Base-by-base conservation (phyloP, 176 grass and related monocot species). In the Aegilops sharonensis region DNA sequence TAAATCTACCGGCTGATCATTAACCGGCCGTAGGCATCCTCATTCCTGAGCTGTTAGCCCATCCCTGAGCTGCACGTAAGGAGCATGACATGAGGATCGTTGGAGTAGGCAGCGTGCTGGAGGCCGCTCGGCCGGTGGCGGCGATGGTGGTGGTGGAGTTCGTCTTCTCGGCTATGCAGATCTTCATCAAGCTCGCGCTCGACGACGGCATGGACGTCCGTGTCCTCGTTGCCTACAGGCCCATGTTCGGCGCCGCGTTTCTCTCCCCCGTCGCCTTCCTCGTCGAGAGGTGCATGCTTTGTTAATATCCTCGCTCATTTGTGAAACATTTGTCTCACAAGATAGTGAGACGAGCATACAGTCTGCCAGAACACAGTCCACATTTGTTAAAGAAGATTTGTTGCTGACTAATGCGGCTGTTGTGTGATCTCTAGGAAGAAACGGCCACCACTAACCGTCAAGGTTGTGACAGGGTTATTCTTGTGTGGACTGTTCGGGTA, bases 191-290 rank as follows among this genome's bases (percentile, higher is more conserved):
- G 79, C 89, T 94, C 2, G 92, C 89, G 34, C 84, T 94, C 13
- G 81, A 94, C 87, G 83, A 94, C 68, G 86, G 92, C 74, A 94
- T 94, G 92, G 92, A 94, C 73, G 86, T 25, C 0, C 84, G 92
- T 11, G 73, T 95, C 86, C 86, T 95, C 23, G 86, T 92, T 31
- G 91, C 91, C 72, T 93, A 95, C 85, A 89, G 94, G 6, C 80
- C 87, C 77, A 45, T 95, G 77, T 86, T 95, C 70, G 94, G 87
- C 59, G n/a, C 82, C 64, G 39, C 87, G 15, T 74, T 93, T 85
- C 84, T 95, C 36, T 87, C 83, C 81, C 91, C 91, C 37, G 42
- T 91, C 63, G 94, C 94, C 86, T 93, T 95, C 91, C 23, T 95
- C 77, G 2, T 91, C 23, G 94, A 95, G 67, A 85, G 94, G 94